phyloP scores from a whole-genome alignment of 2,329 filamentous ascomycete genomes.

The Neocucurbitaria cava region DNA sequence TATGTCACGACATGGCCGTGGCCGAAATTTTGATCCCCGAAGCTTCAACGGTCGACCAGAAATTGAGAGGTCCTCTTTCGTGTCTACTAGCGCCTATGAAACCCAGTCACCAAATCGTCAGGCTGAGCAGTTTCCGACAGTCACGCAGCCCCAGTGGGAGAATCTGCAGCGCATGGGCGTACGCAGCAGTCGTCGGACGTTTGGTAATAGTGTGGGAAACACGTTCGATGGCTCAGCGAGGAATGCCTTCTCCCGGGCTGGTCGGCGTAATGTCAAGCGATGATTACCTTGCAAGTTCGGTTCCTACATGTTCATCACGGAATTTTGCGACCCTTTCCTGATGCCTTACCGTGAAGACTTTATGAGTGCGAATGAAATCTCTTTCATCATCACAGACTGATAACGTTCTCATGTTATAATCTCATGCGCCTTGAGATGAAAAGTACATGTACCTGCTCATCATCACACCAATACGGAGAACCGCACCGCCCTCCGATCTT shows the following conservation, averaged over 20 bases:
- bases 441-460: background rate
- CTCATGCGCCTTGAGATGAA: background rate
- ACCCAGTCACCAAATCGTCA: conserved; percentile 11
- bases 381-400: background rate
- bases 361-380: too few species aligned
- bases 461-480: background rate
- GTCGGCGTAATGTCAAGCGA: conserved; percentile 29
- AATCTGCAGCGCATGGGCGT: conserved; percentile 28
- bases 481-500: background rate
- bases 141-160: conserved; percentile 24
- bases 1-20: conserved; percentile 8
- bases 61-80: conserved; percentile 4
- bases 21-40: conserved; percentile 16
- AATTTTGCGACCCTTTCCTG: too few species aligned
- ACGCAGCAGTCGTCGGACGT: conserved; percentile 28
- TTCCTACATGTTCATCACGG: too few species aligned
- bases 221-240: conserved; percentile 6
- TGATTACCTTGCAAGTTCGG: conserved; percentile 20
- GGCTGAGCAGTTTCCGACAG: conserved; percentile 18
- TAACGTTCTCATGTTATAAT: background rate
- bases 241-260: conserved; percentile 12
- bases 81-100: conserved; percentile 11
- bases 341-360: too few species aligned
- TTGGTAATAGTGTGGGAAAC: background rate
- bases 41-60: conserved; percentile 21